Conservation (phyloP, 192 early-diverging fungal genomes). For the Physocladia obscura region DNA sequence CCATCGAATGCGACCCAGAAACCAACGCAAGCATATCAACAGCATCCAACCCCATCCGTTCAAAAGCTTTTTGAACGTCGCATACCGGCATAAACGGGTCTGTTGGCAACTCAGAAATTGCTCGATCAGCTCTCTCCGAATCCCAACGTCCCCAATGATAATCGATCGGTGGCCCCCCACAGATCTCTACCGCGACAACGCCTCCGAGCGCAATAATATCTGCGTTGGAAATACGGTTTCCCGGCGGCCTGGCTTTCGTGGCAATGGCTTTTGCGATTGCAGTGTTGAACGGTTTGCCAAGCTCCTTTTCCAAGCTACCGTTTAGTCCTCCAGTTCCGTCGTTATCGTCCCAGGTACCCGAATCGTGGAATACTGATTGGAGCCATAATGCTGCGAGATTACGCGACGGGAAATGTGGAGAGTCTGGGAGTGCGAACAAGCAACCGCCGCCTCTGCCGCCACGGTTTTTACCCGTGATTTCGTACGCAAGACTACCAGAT, state of each 20-base stretch:
- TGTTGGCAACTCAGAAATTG: neutral
- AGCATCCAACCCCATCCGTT: slow-evolving; percentile 9
- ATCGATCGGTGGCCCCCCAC: slow-evolving; percentile 33
- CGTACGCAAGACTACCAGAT: no score
- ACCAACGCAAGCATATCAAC: slow-evolving; percentile 34
- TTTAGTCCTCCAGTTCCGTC: slow-evolving; percentile 23
- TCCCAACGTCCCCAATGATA: slow-evolving; percentile 18
- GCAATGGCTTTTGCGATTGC: slow-evolving; percentile 14
- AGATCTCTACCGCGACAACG: slow-evolving; percentile 24
- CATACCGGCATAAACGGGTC: slow-evolving; percentile 3
- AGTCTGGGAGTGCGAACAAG: neutral
- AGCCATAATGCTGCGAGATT: slow-evolving; percentile 45
- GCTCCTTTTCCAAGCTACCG: slow-evolving; percentile 13
- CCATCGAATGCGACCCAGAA: slow-evolving; percentile 37
- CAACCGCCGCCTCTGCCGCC: no score
- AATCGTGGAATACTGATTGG: slow-evolving; percentile 38
- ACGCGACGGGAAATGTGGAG: slow-evolving; percentile 11
- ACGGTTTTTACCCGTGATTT: no score
- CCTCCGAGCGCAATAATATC: slow-evolving; percentile 40
- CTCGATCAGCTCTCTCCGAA: neutral
- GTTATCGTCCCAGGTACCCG: slow-evolving; percentile 15
- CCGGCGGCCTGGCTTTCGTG: neutral
- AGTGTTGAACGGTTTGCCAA: neutral
- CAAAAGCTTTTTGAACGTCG: neutral
- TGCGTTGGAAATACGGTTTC: slow-evolving; percentile 20